These are phyloP conservation scores for Dillenia suffruticosa DNA, from an alignment of 164 flowering plant genomes.

Conservation along the genomic window DNA sequence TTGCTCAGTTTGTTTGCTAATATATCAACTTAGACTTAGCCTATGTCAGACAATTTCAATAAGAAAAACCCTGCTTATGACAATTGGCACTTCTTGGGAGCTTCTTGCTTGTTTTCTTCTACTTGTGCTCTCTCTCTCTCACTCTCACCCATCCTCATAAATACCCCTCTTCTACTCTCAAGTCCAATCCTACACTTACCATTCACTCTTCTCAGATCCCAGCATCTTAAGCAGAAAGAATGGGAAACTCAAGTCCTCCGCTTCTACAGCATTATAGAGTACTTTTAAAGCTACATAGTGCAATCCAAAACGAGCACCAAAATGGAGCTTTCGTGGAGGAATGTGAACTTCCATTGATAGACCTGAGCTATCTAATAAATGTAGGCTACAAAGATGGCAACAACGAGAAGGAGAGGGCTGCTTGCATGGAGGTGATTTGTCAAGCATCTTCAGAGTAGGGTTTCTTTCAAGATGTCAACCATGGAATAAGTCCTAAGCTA, in stretches of 20 bases:
- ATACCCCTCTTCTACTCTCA: neutral
- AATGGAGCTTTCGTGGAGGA: slow-evolving; percentile 15
- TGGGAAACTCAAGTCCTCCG: slow-evolving; percentile 35
- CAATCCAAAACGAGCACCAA: neutral
- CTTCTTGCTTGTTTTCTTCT: slow-evolving; percentile 24
- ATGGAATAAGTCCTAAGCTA: slow-evolving; percentile 52
- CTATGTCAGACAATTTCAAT: slow-evolving; percentile 9
- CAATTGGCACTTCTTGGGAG: slow-evolving; percentile 35
- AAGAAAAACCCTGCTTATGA: slow-evolving; percentile 23
- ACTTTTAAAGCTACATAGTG: slow-evolving; percentile 9
- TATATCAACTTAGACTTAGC: slow-evolving; percentile 18
- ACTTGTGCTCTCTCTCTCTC: slow-evolving; percentile 21
- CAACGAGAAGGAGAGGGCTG: slow-evolving; percentile 15
- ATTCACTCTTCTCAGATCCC: neutral
- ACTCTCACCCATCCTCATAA: slow-evolving; percentile 1
- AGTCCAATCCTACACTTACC: slow-evolving; percentile 1
- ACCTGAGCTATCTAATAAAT: slow-evolving; percentile 35
- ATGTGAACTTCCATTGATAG: slow-evolving; percentile 66
- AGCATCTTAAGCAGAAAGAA: neutral
- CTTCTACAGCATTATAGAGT: slow-evolving; percentile 31
- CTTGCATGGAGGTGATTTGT: slow-evolving; percentile 36
- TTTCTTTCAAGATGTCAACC: slow-evolving; percentile 79
- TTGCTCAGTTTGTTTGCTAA: neutral
- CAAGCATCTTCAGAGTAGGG: slow-evolving; percentile 77
- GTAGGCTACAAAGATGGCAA: neutral